Evolutionary conservation across 2,329 filamentous ascomycete species (phyloP), one percentile per base, ranked within the genome.

Genomic region (Colletotrichum chlorophyti): DNA sequence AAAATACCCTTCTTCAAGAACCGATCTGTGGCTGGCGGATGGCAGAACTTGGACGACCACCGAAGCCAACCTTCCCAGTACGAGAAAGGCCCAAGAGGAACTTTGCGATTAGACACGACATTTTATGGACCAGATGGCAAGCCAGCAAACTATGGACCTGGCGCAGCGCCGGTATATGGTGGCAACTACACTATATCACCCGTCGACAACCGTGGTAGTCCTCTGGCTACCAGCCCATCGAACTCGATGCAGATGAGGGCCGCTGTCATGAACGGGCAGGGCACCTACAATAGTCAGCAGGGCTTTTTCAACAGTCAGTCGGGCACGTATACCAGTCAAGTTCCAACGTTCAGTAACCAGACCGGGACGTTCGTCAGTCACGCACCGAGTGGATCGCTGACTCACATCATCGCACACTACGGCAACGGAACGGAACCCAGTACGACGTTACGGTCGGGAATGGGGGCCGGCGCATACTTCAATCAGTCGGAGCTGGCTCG

Each of bases 401-500:
- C 53, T 19, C 53, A 57, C 5, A 60, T 58, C 5, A 38, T 60
- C 14, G 53, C 47, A 31, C 34, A 45, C 3, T 60, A 60, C 23
- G 47, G 41, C 11, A 58, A 23, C 11, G 11, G 65, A 10, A 59
- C 55, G 38, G 65, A 68, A 17, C 31, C 64, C 17, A 66, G 65
- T 26, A 65, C 64, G 26, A 72, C 73, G 1, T 38, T 74, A 31
- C 68, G 71, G 4, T 74, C 74, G 9, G 70, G 70, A 10, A 70
- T 74, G 66, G 70, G 72, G 0, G 69, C 73, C 0, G 71, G 72
- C 23, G 61, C 69, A 2, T 77, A 70, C 62, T 77, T 73, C 60
- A 75, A 73, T 61, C 76, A 74, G 57, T 72, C 73, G 11, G 70
- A 76, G 49, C 61, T 75, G 17, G 66, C 72, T 23, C 73, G 72